Evolutionary conservation across 371 early-diverging fungal genomes (phyloP), one percentile per base, ranked within the genome.

Genomic region (Cokeromyces recurvatus): DNA sequence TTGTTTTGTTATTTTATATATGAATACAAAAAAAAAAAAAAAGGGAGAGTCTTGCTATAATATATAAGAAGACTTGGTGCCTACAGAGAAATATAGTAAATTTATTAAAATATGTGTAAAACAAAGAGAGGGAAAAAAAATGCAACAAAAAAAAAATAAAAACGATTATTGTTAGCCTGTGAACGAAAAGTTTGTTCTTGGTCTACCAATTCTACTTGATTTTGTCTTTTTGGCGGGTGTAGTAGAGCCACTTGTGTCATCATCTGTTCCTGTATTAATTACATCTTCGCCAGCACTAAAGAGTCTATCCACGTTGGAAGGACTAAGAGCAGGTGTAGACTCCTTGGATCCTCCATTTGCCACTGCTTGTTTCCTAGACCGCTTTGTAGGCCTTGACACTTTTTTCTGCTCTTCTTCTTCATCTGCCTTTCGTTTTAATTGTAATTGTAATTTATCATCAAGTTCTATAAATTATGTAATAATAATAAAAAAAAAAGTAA

Each of bases 341-440:
- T 54, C 51, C 11, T 38, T 48, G 11, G 59, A 52, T 9, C 51
- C 51, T 19, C 56, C 40, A 11, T 27, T 23, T 16, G 55, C 43
- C 23, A 51, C 25, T 44, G 49, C 55, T 3, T 61, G 64, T 42
- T 75, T 75, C 45, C 65, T 63, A 5, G 55, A 45, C 23, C 68
- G 64, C 43, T 77, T 77, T 11, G n/a, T 31, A 4, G 71, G 58
- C 32, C 64, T 60, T 12, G 52, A 31, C 38, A 43, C 32, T 43
- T 63, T 46, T 45, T 70, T 63, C 59, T 67, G 53, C 54, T 66
- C 45, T 24, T 77, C 75, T 32, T 76, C 78, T 34, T 79, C 79
- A 29, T 80, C 78, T 1, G 71, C 78, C 51, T 82, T 82, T 29
- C 80, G 74, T 49, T 82, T 79, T 31, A 78, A 38, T 50, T 80